Evolutionary conservation across 176 grass and related monocot species (phyloP), one percentile per base, ranked within the genome.

Genomic region (Ananas comosus): DNA sequence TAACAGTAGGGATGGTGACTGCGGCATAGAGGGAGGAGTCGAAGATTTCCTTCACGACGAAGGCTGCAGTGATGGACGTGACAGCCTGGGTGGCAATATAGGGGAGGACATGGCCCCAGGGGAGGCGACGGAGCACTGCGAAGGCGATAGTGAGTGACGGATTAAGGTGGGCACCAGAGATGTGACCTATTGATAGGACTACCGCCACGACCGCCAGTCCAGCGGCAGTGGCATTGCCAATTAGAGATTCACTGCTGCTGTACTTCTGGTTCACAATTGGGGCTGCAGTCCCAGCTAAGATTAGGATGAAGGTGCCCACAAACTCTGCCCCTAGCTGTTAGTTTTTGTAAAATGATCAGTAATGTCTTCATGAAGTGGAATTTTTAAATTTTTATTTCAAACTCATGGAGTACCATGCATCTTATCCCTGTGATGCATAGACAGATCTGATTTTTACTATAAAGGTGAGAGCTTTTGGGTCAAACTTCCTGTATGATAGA

Each of bases 201-300:
- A 97, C 73, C 54, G 74, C 78, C 74, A 71, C 87, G 78, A 97
- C 89, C 0, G 93, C 89, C 0, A 97, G 83, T 12, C 93, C 93
- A 48, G 89, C 93, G 70, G 79, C 83, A 13, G 86, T 89, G 50
- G 93, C 93, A 71, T 92, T 97, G 53, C 93, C 93, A 58, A 97
- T 87, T n/a, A 91, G 89, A 7, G 86, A 77, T 78, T 92, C 91
- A 13, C 72, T 86, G 75, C 82, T 81, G 81, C 83, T 83, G 86
- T 97, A 92, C 79, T 97, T 97, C 73, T 97, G 89, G 82, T 97
- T 97, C 70, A 97, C 93, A 72, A 97, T 97, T n/a, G 93, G 93
- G 13, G 89, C 93, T 13, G 93, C 93, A 49, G 89, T 97, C 64
- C 89, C 93, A 70, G 89, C 86, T 76, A 97, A 97, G 76, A 97